These are phyloP conservation scores for Kwoniella dendrophila DNA, from an alignment of 768 basidiomycete genomes.

Conservation along the genomic window DNA sequence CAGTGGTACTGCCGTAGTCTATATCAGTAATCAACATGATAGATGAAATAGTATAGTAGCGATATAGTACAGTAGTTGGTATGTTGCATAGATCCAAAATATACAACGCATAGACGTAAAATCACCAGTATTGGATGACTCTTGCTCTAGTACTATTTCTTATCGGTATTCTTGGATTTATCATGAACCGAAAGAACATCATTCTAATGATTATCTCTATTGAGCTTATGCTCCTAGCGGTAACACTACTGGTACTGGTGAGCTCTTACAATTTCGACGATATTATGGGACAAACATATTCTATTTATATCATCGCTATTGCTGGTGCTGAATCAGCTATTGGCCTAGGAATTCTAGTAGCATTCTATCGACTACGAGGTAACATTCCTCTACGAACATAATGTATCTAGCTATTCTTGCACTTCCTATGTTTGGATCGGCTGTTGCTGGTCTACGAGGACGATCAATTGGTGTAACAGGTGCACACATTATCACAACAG, in stretches of 20 bases:
- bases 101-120: too few relatives aligned
- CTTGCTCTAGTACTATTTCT: too few relatives aligned
- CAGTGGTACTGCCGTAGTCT: too few relatives aligned
- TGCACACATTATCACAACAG: too few relatives aligned
- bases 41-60: too few relatives aligned
- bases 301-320: constrained; percentile 5
- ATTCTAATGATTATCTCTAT: constrained; percentile 9
- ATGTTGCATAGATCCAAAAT: too few relatives aligned
- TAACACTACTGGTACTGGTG: constrained; percentile 4
- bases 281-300: constrained; percentile 6
- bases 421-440: constrained; percentile 4
- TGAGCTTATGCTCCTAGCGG: constrained; percentile 6
- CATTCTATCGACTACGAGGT: constrained; percentile 4
- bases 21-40: too few relatives aligned
- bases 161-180: too few relatives aligned
- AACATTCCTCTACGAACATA: neutral
- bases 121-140: too few relatives aligned
- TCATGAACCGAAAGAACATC: too few relatives aligned
- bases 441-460: constrained; percentile 8
- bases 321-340: constrained; percentile 7
- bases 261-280: constrained; percentile 6
- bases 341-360: constrained; percentile 6
- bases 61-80: too few relatives aligned
- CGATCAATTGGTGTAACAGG: too few relatives aligned
- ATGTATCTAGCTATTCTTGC: constrained; percentile 6